These are phyloP conservation scores for Dianthus caryophyllus DNA, from an alignment of 148 eudicot species.

Conservation along the genomic window DNA sequence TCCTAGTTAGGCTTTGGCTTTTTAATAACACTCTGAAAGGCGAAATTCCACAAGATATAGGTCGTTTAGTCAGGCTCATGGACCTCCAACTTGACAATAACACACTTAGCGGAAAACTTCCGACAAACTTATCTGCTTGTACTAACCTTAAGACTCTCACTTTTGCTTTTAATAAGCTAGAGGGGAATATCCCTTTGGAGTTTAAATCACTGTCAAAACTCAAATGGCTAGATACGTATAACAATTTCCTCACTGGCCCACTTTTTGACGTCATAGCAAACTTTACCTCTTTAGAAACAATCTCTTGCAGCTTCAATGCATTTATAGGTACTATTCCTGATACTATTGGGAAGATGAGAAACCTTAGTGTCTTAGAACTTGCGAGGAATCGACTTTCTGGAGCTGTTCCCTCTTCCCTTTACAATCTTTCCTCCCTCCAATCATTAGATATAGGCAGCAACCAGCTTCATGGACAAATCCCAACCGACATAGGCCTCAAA, in stretches of 20 bases:
- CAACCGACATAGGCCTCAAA: neutral
- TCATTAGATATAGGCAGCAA: constrained; percentile 4
- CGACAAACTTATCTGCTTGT: constrained; percentile 26
- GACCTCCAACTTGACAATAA: no score
- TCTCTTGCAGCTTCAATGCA: constrained; percentile 11
- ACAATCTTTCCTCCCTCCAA: constrained; percentile 25
- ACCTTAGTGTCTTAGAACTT: no score
- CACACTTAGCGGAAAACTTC: constrained; percentile 33
- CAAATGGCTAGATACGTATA: no score
- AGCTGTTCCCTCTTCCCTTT: no score
- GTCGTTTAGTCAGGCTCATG: no score
- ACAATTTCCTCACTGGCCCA: no score
- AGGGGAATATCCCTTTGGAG: constrained; percentile 30
- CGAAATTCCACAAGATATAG: no score
- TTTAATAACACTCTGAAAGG: no score
- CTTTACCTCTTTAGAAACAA: constrained; percentile 16
- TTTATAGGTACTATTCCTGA: constrained; percentile 28
- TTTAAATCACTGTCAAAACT: no score
- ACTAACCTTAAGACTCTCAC: constrained; percentile 15
- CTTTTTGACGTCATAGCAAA: constrained; percentile 30
- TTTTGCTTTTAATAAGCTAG: constrained; percentile 12
- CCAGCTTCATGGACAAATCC: constrained; percentile 3
- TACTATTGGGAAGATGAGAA: no score
- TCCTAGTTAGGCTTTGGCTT: no score
- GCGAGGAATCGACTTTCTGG: no score